Base-by-base conservation (phyloP, 2,329 filamentous ascomycete genomes). In the Trichoderma pleuroti region DNA sequence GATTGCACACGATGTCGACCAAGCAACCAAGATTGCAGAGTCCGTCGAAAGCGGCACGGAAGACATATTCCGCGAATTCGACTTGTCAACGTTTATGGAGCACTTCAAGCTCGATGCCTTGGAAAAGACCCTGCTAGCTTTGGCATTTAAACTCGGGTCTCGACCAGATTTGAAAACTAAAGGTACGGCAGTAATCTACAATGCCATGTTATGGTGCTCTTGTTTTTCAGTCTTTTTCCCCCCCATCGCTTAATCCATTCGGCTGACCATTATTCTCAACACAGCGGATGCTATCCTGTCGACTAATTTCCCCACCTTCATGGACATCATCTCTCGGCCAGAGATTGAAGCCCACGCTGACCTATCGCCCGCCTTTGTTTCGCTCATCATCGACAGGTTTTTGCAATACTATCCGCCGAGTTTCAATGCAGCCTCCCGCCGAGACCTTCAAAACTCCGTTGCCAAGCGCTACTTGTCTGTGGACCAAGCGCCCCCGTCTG, bases 21-120 rank as follows among this genome's bases (percentile, higher is more conserved):
- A 98, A 83, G 92, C 94, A 64, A 88, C 89, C 76, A 97, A 93
- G 82, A 97, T 99, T 78, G 94, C 95, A 72, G 94, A 98, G 80
- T 92, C 94, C 24, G 92, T 99, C 78, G 94, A 98, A 81, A 91
- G 90, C 2, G 93, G 90, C 24, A 95, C 96, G 75, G 94, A 96
- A 76, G 95, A 99, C 76, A 89, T 97, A 72, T 98, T 97, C 80
- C 92, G 94, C 71, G 95, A 98, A 79, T 98, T 99, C 77, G 95
- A 99, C 79, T 87, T 99, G n/a, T 92, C 93, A 3, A 93, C 92
- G 2, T 98, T 99, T 79, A 91, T 98, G 86, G 92, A 97, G 74
- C 94, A 98, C 80, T 99, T 99, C 85, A 94, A 94, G 79, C 86
- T 98, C 68, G 94, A 98, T 82, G 90, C 93, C 11, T 81, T 98